phyloP scores from a whole-genome alignment of 169 alveolate species.

The Plasmodium coatneyi region DNA sequence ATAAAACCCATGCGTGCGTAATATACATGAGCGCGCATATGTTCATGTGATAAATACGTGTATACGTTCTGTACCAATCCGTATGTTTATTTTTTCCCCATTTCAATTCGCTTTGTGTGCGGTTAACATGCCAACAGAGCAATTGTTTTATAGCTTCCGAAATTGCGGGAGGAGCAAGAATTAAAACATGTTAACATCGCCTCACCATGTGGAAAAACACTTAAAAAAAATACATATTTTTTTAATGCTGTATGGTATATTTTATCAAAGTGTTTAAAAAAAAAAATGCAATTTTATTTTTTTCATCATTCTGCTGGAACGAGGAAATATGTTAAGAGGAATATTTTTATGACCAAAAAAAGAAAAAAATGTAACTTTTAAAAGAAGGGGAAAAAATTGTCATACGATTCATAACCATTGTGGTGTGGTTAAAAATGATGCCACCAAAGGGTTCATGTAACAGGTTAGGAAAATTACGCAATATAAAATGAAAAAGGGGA shows the following conservation, averaged over 20 bases:
- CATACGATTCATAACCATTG: background rate
- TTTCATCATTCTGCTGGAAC: background rate
- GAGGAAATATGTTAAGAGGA: constrained; percentile 2
- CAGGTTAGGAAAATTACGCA: background rate
- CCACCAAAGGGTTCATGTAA: background rate
- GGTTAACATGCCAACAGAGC: background rate
- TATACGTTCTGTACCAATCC: background rate
- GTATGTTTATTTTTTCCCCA: background rate
- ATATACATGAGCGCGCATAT: background rate
- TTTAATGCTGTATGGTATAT: background rate
- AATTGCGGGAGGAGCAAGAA: constrained; percentile 11
- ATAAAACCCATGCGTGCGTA: constrained; percentile 1
- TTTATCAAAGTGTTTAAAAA: background rate
- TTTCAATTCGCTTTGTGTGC: constrained; percentile 11
- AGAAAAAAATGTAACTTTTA: background rate
- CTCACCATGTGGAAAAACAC: background rate
- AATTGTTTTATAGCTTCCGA: background rate
- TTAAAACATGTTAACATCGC: background rate
- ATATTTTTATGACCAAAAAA: background rate
- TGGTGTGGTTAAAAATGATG: background rate
- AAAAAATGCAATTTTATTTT: background rate
- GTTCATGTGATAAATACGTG: background rate
- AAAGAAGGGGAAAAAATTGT: background rate
- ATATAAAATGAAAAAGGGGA: constrained; percentile 4
- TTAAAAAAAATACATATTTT: background rate